Evolutionary conservation across 1,284 basidiomycete genomes (phyloP).

Genomic region (Meira nashicola): DNA sequence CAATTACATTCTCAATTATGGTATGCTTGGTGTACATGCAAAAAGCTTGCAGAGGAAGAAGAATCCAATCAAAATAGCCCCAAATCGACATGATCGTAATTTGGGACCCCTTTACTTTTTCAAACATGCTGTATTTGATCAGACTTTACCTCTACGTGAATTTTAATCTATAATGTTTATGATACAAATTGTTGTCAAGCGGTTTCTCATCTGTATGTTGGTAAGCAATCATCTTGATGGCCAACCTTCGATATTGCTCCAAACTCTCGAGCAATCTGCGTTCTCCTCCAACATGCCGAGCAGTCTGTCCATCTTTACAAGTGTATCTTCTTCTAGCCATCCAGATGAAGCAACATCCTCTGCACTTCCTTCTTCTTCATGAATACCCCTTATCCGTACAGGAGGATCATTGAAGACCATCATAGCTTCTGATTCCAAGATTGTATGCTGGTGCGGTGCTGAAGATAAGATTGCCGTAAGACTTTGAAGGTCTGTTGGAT

Average conservation of each 20-base stretch:
- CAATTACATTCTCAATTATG: slow-evolving; percentile 82
- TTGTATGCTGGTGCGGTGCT: slow-evolving; percentile 5
- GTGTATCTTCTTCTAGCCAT: slow-evolving; percentile 8
- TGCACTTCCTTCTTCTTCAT: background rate
- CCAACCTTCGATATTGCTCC: slow-evolving; percentile 20
- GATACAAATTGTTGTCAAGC: too few species aligned
- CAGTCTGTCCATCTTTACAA: slow-evolving; percentile 18
- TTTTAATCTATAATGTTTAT: too few species aligned
- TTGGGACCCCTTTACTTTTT: too few species aligned
- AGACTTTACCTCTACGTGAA: too few species aligned
- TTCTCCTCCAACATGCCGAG: slow-evolving; percentile 15
- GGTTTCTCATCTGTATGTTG: too few species aligned
- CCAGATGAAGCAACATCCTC: slow-evolving; percentile 9
- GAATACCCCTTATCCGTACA: slow-evolving; percentile 7
- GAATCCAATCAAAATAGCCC: too few species aligned
- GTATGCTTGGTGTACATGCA: slow-evolving; percentile 66
- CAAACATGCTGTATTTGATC: background rate
- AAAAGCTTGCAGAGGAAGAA: slow-evolving; percentile 19
- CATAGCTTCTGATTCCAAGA: slow-evolving; percentile 9
- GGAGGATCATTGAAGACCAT: slow-evolving; percentile 11
- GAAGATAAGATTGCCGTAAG: slow-evolving; percentile 9
- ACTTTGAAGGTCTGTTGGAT: slow-evolving; percentile 11
- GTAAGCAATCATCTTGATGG: background rate
- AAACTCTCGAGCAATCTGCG: slow-evolving; percentile 18
- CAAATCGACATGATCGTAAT: too few species aligned